Evolutionary conservation across 2,329 filamentous ascomycete species (phyloP).

Genomic region (Immersiporthe knoxdaviesiana): DNA sequence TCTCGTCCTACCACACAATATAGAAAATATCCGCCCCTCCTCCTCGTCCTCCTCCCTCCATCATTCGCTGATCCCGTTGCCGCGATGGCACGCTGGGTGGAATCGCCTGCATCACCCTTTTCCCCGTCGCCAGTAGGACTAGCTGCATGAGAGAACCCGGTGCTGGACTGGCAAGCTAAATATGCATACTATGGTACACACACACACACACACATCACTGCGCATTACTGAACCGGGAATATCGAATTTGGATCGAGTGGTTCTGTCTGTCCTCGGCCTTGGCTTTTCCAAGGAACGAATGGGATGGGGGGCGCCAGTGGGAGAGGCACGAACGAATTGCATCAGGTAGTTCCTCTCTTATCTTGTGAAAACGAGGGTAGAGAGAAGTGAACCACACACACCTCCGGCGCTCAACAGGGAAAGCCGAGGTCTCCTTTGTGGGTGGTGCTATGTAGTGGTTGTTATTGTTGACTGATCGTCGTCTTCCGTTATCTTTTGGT

Average conservation of each 20-base stretch:
- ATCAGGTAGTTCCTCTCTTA: not conserved
- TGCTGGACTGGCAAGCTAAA: conserved; percentile 1
- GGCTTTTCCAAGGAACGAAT: not conserved
- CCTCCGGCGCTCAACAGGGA: not conserved
- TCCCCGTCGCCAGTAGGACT: not conserved
- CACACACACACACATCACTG: not conserved
- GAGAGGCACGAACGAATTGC: not conserved
- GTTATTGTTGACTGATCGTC: conserved; percentile 11
- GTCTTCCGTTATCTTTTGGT: conserved; percentile 7
- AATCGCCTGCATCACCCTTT: conserved; percentile 3
- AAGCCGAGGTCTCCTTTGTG: not conserved
- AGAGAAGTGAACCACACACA: not conserved
- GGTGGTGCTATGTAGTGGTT: not conserved
- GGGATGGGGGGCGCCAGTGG: not conserved
- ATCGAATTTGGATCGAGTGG: not conserved
- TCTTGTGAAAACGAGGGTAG: not conserved
- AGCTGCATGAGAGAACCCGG: not conserved
- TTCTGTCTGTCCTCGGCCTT: not conserved
- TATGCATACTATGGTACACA: not conserved
- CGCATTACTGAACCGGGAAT: conserved; percentile 1
- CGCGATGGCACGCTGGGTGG: conserved; percentile 1
- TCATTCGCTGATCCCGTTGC: not conserved
- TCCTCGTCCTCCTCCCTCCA: too few species aligned
- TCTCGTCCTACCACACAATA: conserved; percentile 1
- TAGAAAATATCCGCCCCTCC: not conserved